Evolutionary conservation across 2,329 filamentous ascomycete species (phyloP), one percentile per base, ranked within the genome.

Genomic region (Cercospora janseana): DNA sequence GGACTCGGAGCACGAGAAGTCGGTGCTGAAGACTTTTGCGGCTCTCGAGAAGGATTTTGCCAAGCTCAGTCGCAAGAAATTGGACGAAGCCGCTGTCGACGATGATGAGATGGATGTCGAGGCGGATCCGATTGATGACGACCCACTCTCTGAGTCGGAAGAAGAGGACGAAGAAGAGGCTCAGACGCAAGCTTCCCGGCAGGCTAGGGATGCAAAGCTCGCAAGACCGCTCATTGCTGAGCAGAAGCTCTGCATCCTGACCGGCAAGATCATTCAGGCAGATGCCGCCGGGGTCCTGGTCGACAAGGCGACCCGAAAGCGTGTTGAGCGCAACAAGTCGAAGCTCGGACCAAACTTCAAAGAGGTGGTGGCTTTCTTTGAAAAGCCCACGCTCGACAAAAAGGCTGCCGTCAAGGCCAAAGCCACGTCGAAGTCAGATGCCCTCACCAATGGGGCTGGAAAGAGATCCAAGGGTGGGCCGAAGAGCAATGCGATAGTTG

Each of bases 291-390:
- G 82, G 46, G 82, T 90, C 31, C 75, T 96, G 43, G 89, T 94
- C 64, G 72, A 76, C 32, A 75, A 73, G 1, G 82, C 80, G 4
- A 77, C 95, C 27, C 80, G 81, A 56, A 80, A 82, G 61, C 79
- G 90, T 15, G 75, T 98, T 16, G 77, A 86, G 61, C 79, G 88
- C 58, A 96, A 98, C 70, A 86, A 86, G 65, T 75, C 74, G n/a
- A 83, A 82, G 64, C 78, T 98, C 3, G 93, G 93, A 2, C 75
- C 80, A 37, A 96, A 93, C 66, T 94, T 88, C 75, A 88, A 86
- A 63, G 89, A 93, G 61, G 82, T 96, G 5, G 74, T 95, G 4
- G 80, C 82, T 6, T 93, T 86, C 67, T 75, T 97, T 3, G 90
- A 95, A 62, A 47, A 47, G 26, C 34, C 32, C 34, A 16, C 13